phyloP scores from a whole-genome alignment of 2,329 filamentous ascomycete species.

The Phaeosphaeriaceae sp. region DNA sequence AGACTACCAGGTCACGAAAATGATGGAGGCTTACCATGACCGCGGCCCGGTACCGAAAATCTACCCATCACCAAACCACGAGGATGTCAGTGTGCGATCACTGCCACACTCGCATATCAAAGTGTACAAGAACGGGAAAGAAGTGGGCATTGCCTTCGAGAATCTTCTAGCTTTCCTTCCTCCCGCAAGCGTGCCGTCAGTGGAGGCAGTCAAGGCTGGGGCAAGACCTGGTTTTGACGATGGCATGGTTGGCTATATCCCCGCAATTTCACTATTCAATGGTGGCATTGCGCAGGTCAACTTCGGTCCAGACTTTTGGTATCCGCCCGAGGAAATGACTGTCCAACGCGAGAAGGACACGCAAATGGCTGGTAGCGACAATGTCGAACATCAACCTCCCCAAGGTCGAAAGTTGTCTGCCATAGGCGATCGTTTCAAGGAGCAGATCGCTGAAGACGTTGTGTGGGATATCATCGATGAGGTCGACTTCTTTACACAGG shows the following conservation, averaged over 20 bases:
- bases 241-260: conserved; percentile 94
- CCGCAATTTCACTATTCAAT: conserved; percentile 88
- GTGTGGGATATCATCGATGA: conserved; percentile 94
- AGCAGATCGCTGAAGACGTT: conserved; percentile 94
- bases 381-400: conserved; percentile 21
- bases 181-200: conserved; percentile 78
- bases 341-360: conserved; percentile 44
- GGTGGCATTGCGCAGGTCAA: conserved; percentile 92
- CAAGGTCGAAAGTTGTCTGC: conserved; percentile 58
- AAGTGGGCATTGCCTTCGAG: conserved; percentile 86
- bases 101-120: conserved; percentile 86
- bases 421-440: conserved; percentile 80
- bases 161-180: conserved; percentile 90
- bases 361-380: conserved; percentile 34
- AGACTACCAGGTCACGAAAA: conserved; percentile 85
- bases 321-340: conserved; percentile 71
- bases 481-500: conserved; percentile 85
- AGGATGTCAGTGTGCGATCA: conserved; percentile 77
- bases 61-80: conserved; percentile 77
- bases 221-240: conserved; percentile 90
- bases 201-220: conserved; percentile 72
- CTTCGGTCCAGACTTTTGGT: conserved; percentile 94
- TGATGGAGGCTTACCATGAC: conserved; percentile 73
- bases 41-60: conserved; percentile 64
- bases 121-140: conserved; percentile 89